Conservation (phyloP, 1,284 basidiomycete genomes). For the Trametes polyzona region DNA sequence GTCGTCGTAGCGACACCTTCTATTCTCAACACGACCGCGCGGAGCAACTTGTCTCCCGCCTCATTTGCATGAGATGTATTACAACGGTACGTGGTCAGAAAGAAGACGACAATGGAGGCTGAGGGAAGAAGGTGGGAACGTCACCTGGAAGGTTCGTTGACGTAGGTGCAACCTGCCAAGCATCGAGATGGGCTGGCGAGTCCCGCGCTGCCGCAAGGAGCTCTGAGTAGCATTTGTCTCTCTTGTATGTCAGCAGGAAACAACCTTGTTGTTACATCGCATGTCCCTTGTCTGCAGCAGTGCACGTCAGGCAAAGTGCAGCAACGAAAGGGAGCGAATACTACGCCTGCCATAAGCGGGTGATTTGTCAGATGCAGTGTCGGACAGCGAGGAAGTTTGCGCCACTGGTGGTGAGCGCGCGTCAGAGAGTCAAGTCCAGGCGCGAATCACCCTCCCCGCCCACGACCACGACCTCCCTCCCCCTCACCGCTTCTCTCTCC, state of each 20-base stretch:
- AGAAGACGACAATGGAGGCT: slow-evolving; percentile 30
- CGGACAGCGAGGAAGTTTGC: slow-evolving; percentile 28
- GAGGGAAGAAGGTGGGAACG: slow-evolving; percentile 34
- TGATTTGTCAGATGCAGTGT: slow-evolving; percentile 20
- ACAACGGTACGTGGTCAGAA: slow-evolving; percentile 37
- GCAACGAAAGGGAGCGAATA: slow-evolving; percentile 1
- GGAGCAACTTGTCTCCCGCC: too few species aligned
- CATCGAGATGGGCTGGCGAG: slow-evolving; percentile 34
- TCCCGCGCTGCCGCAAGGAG: background rate
- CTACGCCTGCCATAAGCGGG: slow-evolving; percentile 17
- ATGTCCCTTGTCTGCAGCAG: background rate
- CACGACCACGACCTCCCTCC: slow-evolving; percentile 9
- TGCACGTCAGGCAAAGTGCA: too few species aligned
- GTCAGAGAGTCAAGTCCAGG: background rate
- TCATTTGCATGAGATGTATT: too few species aligned
- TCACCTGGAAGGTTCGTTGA: slow-evolving; percentile 30
- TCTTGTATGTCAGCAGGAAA: background rate
- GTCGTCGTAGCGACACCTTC: background rate
- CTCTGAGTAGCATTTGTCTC: background rate
- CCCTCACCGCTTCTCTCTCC: slow-evolving; percentile 1
- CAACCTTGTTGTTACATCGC: too few species aligned
- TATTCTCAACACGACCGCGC: too few species aligned
- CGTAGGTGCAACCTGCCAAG: slow-evolving; percentile 29
- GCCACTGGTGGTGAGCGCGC: slow-evolving; percentile 16
- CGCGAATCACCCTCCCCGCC: slow-evolving; percentile 20